Percentiles rank a stretch among this genome's conserved stretches.
phyloP scores from a whole-genome alignment of 805 yeast genomes.

The Candida andamanensis region DNA sequence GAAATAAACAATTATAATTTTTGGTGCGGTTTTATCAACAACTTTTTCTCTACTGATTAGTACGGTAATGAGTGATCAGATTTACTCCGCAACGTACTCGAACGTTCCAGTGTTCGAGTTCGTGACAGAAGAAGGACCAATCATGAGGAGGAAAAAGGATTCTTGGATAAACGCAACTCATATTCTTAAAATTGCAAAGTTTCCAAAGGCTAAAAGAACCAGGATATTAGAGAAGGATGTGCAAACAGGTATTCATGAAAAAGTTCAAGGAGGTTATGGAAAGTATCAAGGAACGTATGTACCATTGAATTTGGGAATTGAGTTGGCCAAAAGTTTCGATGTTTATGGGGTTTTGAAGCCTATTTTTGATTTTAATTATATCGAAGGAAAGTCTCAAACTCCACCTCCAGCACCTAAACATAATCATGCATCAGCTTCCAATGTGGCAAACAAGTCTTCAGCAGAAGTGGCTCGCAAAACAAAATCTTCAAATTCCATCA shows the following conservation, averaged over 20 bases:
- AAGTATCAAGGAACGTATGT: conserved; percentile 52
- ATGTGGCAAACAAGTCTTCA: conserved; percentile 29
- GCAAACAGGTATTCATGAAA: conserved; percentile 60
- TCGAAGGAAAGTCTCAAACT: conserved; percentile 37
- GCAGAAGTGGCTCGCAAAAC: conserved; percentile 14
- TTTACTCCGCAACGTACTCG: conserved; percentile 72
- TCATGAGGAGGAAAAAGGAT: conserved; percentile 62
- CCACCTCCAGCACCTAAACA: conserved; percentile 47
- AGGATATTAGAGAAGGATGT: conserved; percentile 61
- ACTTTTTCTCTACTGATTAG: background rate
- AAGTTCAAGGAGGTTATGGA: conserved; percentile 72
- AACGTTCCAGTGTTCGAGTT: conserved; percentile 68
- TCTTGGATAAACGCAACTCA: conserved; percentile 71
- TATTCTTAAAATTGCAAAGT: conserved; percentile 60
- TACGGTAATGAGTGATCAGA: conserved; percentile 21
- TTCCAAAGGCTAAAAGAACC: conserved; percentile 60
- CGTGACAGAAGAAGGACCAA: conserved; percentile 63
- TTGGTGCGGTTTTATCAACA: too few species aligned
- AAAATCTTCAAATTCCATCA: conserved; percentile 20
- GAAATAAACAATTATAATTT: too few species aligned
- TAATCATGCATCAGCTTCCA: conserved; percentile 41
- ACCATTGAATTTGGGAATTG: conserved; percentile 37
- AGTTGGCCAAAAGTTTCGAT: conserved; percentile 35
- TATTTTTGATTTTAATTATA: conserved; percentile 54
- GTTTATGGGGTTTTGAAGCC: conserved; percentile 54